These are phyloP conservation scores for Trametes coccinea DNA, from an alignment of 768 basidiomycete genomes.

Conservation along the genomic window DNA sequence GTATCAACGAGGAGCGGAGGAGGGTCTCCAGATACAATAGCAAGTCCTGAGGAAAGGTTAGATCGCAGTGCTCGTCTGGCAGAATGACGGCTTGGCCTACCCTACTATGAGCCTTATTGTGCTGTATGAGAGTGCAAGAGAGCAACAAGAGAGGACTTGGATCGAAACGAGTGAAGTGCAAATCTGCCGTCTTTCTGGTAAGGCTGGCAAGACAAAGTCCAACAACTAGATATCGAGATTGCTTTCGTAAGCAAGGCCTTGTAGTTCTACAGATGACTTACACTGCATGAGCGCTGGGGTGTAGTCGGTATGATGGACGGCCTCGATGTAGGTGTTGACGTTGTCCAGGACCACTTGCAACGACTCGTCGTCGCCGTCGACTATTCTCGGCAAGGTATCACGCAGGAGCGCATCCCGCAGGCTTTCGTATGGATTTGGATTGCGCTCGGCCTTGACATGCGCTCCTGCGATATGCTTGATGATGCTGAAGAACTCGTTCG, in stretches of 20 bases:
- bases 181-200: constrained; percentile 61
- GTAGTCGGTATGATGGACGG: constrained; percentile 56
- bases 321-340: constrained; percentile 55
- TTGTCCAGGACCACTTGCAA: constrained; percentile 61
- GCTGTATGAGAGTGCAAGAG: constrained; percentile 51
- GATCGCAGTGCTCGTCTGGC: neutral
- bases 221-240: constrained; percentile 42
- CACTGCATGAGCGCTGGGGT: constrained; percentile 55
- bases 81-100: constrained; percentile 37
- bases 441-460: constrained; percentile 35
- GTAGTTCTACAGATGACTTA: constrained; percentile 33
- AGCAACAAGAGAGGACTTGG: constrained; percentile 57
- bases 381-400: constrained; percentile 49
- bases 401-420: constrained; percentile 55
- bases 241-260: neutral
- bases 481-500: constrained; percentile 52
- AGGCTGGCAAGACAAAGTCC: constrained; percentile 54
- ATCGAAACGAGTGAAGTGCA: constrained; percentile 48
- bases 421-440: constrained; percentile 26
- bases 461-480: constrained; percentile 48
- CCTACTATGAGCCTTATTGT: constrained; percentile 58
- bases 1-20: constrained; percentile 53
- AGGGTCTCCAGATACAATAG: constrained; percentile 58
- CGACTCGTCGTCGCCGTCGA: constrained; percentile 50
- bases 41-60: constrained; percentile 48